Base-by-base conservation (phyloP, 2,329 filamentous ascomycete species). In the Monosporascus sp. region DNA sequence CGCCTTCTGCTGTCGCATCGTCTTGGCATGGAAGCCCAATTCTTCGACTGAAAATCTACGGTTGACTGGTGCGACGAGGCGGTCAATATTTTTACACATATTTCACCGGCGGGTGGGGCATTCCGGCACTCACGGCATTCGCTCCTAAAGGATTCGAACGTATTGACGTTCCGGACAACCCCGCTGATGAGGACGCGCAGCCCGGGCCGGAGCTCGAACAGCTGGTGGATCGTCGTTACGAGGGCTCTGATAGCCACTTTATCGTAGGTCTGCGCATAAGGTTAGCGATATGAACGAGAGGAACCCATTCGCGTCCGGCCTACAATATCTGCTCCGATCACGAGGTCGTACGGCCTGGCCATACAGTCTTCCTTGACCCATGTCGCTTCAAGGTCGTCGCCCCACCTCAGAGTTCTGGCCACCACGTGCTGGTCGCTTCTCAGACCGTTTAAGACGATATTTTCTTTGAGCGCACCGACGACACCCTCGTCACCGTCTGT, bases 401-500 rank as follows among this genome's bases (percentile, higher is more conserved):
- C 65, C 65, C 75, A 78, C 52, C 71, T 67, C 40, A 70, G 62
- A 16, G 66, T 66, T 37, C 58, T 59, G 2, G 71, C 62, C 44
- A 46, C 54, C 3, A 55, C 55, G 11, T 48, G 51, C 11, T 63
- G 55, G 19, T 57, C 51, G 11, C 60, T 57, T 3, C 76, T 71
- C 7, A 80, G 66, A 24, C 65, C 69, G 55, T 83, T 83, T 27
- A 82, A 67, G 50, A 73, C 74, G 5, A 79, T 56, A 54, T 82
- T 83, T n/a, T 75, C 73, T 49, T 72, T 73, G 53, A 83, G 68
- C 16, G 75, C 70, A 54, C 79, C 75, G 3, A 82, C 72, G 3
- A 83, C 77, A 16, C 68, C 71, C 56, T 76, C 74, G 54, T 87
- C 83, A 8, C 84, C 82, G 64, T 89, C 86, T 2, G 85, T 88